Percentiles rank a stretch among this genome's conserved stretches.
These are phyloP conservation scores for Curvularia sp. DNA, from an alignment of 2,329 filamentous ascomycete genomes.

Conservation along the genomic window DNA sequence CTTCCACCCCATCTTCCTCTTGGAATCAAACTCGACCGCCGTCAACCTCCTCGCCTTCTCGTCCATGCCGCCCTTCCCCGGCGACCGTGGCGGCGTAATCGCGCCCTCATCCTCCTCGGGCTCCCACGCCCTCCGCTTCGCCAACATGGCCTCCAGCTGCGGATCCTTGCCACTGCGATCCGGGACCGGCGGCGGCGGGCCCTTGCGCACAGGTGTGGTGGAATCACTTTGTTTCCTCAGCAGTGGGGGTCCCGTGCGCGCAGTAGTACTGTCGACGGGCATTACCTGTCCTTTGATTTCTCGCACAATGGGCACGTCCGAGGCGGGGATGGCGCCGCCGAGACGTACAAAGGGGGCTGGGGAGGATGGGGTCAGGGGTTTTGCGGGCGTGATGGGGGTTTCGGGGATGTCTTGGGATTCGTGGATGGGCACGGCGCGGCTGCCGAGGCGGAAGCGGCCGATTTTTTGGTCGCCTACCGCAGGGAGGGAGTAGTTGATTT, in stretches of 20 bases:
- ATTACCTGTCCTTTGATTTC: conserved; percentile 15
- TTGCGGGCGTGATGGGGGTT: conserved; percentile 11
- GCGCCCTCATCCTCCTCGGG: conserved; percentile 13
- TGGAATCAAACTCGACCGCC: conserved; percentile 14
- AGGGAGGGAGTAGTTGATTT: conserved; percentile 26
- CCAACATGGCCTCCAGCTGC: conserved; percentile 19
- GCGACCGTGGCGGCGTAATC: conserved; percentile 19
- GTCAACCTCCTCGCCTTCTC: conserved; percentile 10
- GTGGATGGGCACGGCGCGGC: conserved; percentile 32
- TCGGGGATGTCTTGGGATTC: conserved; percentile 28
- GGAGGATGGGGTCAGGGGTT: conserved; percentile 13
- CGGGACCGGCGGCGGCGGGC: conserved; percentile 11
- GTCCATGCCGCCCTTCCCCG: conserved; percentile 2
- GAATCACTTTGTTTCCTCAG: too few species aligned
- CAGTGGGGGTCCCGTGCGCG: neutral
- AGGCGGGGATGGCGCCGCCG: conserved; percentile 14
- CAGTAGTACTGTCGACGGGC: conserved; percentile 6
- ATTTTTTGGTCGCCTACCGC: conserved; percentile 28
- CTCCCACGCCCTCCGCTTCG: conserved; percentile 20
- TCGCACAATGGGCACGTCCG: conserved; percentile 17
- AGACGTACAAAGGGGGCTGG: conserved; percentile 29
- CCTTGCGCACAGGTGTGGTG: neutral
- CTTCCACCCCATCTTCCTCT: conserved; percentile 22
- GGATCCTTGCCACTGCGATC: conserved; percentile 11
- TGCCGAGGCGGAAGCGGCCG: conserved; percentile 31